Conservation (phyloP, 2,329 filamentous ascomycete genomes). For the Septoria linicola region DNA sequence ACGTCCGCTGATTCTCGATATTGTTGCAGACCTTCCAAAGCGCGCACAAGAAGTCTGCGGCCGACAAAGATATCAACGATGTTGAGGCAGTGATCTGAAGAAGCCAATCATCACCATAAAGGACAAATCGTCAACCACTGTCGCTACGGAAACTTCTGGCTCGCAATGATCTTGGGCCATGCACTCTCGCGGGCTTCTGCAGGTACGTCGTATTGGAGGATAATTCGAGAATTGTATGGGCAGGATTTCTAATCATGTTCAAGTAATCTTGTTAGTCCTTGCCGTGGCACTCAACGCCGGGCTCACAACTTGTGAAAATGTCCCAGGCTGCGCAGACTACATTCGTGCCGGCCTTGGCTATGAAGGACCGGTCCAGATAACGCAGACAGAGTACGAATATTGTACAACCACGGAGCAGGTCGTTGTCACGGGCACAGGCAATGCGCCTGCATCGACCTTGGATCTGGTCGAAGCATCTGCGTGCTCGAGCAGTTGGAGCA, state of each 20-base stretch:
- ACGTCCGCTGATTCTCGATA: too few species aligned
- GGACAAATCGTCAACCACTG: background rate
- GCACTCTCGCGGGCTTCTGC: slow-evolving; percentile 3
- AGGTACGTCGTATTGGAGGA: background rate
- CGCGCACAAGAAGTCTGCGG: too few species aligned
- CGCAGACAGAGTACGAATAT: background rate
- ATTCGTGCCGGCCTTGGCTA: slow-evolving; percentile 18
- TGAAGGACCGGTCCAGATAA: background rate
- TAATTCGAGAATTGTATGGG: background rate
- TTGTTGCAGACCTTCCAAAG: too few species aligned
- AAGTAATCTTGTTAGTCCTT: slow-evolving; percentile 1
- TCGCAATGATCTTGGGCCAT: slow-evolving; percentile 4
- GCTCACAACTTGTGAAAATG: background rate
- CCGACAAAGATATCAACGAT: too few species aligned
- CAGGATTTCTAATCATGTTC: background rate
- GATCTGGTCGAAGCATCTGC: slow-evolving; percentile 6
- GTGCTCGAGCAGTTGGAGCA: slow-evolving; percentile 11
- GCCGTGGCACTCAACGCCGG: slow-evolving; percentile 6
- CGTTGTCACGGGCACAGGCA: background rate
- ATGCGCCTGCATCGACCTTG: background rate
- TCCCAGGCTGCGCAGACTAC: slow-evolving; percentile 14
- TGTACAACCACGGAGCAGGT: background rate
- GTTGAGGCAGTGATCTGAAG: too few species aligned
- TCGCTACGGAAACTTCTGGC: slow-evolving; percentile 4
- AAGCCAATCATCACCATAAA: too few species aligned